These are phyloP conservation scores for Bassia scoparia DNA, from an alignment of 148 eudicot species.

Conservation along the genomic window DNA sequence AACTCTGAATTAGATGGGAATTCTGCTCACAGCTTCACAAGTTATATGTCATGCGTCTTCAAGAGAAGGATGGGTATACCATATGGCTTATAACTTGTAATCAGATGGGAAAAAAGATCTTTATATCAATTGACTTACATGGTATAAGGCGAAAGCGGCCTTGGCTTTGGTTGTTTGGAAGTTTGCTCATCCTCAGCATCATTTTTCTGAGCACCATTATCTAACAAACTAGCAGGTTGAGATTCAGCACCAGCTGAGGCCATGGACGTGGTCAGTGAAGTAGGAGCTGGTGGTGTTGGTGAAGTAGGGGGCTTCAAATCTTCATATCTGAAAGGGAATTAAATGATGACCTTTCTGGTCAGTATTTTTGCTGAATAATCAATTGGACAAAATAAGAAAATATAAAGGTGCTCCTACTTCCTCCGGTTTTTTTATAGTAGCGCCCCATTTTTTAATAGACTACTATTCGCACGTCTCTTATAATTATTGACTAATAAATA, in stretches of 20 bases:
- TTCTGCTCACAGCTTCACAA: not conserved
- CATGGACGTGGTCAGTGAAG: conserved; percentile 19
- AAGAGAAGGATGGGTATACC: not conserved
- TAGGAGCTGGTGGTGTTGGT: conserved; percentile 51
- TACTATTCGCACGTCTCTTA: no score
- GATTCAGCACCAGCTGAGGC: conserved; percentile 25
- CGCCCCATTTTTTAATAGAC: no score
- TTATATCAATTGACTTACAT: conserved; percentile 12
- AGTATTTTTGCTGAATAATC: not conserved
- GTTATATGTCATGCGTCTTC: not conserved
- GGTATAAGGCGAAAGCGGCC: conserved; percentile 32
- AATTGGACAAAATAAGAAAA: not conserved
- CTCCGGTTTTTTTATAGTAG: no score
- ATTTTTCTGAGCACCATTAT: conserved; percentile 24
- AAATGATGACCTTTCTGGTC: not conserved
- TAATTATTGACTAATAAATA: no score
- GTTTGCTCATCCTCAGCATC: conserved; percentile 14
- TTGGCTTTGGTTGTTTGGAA: conserved; percentile 17
- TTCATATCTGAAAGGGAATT: conserved; percentile 44
- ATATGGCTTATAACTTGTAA: no score
- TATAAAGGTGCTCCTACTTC: no score
- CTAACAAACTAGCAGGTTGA: conserved; percentile 19
- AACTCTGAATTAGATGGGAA: not conserved
- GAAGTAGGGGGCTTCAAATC: conserved; percentile 71
- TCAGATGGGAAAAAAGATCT: not conserved